These are phyloP conservation scores for Fusarium sp. DNA, from an alignment of 2,329 filamentous ascomycete genomes.

Conservation along the genomic window DNA sequence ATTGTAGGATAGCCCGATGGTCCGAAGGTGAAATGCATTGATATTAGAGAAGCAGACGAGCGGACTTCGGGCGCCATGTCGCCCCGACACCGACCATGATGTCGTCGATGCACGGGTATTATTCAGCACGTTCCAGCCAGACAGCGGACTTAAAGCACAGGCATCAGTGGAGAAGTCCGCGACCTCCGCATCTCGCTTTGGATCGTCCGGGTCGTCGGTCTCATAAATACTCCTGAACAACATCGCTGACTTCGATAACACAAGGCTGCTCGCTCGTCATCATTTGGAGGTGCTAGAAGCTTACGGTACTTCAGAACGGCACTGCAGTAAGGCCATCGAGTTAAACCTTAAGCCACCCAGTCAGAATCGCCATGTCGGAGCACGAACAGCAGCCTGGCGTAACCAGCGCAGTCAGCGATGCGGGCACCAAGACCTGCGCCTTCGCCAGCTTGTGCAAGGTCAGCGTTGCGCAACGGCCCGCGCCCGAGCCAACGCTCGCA, in stretches of 20 bases:
- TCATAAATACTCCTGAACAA: conserved; percentile 1
- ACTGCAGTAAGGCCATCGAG: conserved; percentile 14
- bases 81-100: background rate
- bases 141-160: conserved; percentile 1
- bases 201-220: conserved; percentile 8
- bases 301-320: background rate
- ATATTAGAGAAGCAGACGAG: background rate
- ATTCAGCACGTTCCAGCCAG: conserved; percentile 27
- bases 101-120: conserved; percentile 15
- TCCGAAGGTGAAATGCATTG: background rate
- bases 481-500: conserved; percentile 7
- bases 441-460: conserved; percentile 43
- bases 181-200: conserved; percentile 29
- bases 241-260: background rate
- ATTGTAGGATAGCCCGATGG: conserved; percentile 3
- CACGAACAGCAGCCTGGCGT: background rate
- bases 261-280: background rate
- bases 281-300: background rate
- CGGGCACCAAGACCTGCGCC: conserved; percentile 7
- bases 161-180: conserved; percentile 3
- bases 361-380: conserved; percentile 28
- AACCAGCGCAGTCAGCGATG: conserved; percentile 9
- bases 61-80: conserved; percentile 22
- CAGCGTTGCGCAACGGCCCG: conserved; percentile 32
- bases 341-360: conserved; percentile 11